Conservation (phyloP, 2,329 filamentous ascomycete genomes). For the Hirsutella minnesotensis region DNA sequence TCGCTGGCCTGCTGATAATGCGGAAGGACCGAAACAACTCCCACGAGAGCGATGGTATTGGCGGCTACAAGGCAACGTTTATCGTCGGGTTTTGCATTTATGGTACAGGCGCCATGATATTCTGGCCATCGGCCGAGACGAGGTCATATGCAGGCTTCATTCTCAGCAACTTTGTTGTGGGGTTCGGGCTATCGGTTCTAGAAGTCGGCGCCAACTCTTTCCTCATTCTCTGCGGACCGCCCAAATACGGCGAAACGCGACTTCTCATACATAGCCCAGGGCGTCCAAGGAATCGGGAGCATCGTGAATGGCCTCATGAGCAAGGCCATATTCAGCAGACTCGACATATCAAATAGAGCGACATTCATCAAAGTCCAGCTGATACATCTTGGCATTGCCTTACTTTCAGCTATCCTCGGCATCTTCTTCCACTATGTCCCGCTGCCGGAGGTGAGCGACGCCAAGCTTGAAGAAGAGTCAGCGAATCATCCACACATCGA, state of each 20-base stretch:
- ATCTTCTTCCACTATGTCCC: conserved; percentile 59
- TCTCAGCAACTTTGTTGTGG: conserved; percentile 61
- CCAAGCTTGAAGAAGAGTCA: conserved; percentile 38
- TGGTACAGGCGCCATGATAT: conserved; percentile 67
- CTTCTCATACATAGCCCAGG: conserved; percentile 67
- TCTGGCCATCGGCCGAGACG: conserved; percentile 71
- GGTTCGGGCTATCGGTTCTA: conserved; percentile 62
- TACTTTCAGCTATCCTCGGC: conserved; percentile 59
- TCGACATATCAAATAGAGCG: conserved; percentile 23
- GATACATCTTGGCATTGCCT: conserved; percentile 72
- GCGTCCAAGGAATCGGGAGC: conserved; percentile 62
- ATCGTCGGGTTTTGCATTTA: conserved; percentile 68
- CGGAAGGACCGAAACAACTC: conserved; percentile 51
- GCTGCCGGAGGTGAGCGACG: conserved; percentile 47
- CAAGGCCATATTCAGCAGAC: conserved; percentile 57
- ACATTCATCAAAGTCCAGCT: conserved; percentile 67
- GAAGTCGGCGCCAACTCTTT: conserved; percentile 77
- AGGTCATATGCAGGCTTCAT: conserved; percentile 69
- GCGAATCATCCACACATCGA: conserved; percentile 37
- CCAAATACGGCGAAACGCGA: conserved; percentile 62
- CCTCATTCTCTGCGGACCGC: conserved; percentile 58
- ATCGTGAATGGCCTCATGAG: conserved; percentile 63
- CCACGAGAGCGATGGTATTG: conserved; percentile 32
- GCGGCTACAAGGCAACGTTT: conserved; percentile 70
- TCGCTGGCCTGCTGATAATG: conserved; percentile 59